A percentile compares a stretch with the other conserved stretches of the same genome.
These are phyloP conservation scores for Zoysia matrella DNA, from an alignment of 202 grass and related monocot species.

Conservation along the genomic window DNA sequence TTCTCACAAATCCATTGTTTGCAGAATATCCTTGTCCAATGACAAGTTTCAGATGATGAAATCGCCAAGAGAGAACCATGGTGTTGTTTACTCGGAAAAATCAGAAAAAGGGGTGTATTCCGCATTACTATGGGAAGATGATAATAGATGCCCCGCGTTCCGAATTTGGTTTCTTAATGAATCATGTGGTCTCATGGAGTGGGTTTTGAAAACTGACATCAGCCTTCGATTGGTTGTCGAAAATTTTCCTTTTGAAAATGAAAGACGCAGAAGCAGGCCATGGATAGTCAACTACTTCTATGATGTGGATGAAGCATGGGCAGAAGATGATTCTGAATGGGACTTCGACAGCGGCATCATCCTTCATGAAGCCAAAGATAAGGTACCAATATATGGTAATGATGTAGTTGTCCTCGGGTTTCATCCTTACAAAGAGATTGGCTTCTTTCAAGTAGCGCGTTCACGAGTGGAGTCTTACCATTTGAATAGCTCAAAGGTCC, in stretches of 20 bases:
- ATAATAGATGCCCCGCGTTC: not conserved
- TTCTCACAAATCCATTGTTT: not conserved
- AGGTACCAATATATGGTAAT: not conserved
- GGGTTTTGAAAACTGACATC: conserved; percentile 6
- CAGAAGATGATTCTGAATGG: not conserved
- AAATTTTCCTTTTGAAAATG: not conserved
- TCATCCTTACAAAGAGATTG: conserved; percentile 27
- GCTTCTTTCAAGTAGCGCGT: not conserved
- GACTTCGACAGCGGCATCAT: not conserved
- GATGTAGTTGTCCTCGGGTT: conserved; percentile 1
- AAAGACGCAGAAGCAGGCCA: not conserved
- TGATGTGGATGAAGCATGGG: not conserved
- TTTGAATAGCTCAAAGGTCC: not conserved
- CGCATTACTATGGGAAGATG: not conserved
- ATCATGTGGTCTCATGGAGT: not conserved
- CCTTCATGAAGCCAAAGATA: not conserved
- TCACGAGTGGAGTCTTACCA: conserved; percentile 15
- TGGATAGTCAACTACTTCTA: not conserved
- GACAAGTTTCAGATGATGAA: not conserved
- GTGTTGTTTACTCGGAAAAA: conserved; percentile 6
- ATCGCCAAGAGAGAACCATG: not conserved
- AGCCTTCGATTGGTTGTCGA: not conserved
- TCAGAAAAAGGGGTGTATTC: conserved; percentile 10
- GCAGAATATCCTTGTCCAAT: not conserved
- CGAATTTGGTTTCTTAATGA: conserved; percentile 15